Evolutionary conservation across 345 rosid genomes (phyloP), one percentile per base, ranked within the genome.

Genomic region (Cardamine resedifolia): DNA sequence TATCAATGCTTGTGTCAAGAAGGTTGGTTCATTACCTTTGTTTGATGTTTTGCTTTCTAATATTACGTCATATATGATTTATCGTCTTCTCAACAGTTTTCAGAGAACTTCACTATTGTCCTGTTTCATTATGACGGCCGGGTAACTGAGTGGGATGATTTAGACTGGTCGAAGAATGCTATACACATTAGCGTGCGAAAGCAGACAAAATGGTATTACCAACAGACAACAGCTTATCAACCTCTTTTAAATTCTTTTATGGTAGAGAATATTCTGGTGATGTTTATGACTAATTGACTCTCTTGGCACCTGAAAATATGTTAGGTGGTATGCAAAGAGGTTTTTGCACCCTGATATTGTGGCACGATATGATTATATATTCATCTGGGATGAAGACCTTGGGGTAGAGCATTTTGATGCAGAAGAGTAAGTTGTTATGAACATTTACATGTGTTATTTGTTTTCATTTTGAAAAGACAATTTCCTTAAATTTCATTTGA

Each of bases 291-390:
- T 33, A n/a, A 10, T 7, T 36, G 38, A 66, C 60, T 59, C 52
- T 70, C 64, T 47, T 47, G 72, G 53, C 39, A 59, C 38, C 56
- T 50, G 56, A 5, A 66, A 31, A 53, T 72, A 83, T 80, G 45
- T 28, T 38, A 96, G 98, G 99, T 92, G 99, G 99, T 96, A 92
- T 79, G 99, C 99, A 53, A 96, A 96, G 85, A 89, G 99, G 51
- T 96, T 96, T 79, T 83, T 96, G 85, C 99, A 96, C 81, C 99
- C 99, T 61, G 90, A 88, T 84, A 90, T 96, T 28, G 89, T 96
- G 66, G 98, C 99, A 41, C 41, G 88, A 12, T 96, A 96, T 75
- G 99, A 96, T 72, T 96, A 92, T 81, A 87, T 95, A 64, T 95
- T 95, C 77, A 87, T 91, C 53, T 95, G 99, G 96, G 97, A 91